A percentile compares a stretch with the other conserved stretches of the same genome.
phyloP scores from a whole-genome alignment of 2,329 filamentous ascomycete genomes.

The Nigrospora sphaerica region DNA sequence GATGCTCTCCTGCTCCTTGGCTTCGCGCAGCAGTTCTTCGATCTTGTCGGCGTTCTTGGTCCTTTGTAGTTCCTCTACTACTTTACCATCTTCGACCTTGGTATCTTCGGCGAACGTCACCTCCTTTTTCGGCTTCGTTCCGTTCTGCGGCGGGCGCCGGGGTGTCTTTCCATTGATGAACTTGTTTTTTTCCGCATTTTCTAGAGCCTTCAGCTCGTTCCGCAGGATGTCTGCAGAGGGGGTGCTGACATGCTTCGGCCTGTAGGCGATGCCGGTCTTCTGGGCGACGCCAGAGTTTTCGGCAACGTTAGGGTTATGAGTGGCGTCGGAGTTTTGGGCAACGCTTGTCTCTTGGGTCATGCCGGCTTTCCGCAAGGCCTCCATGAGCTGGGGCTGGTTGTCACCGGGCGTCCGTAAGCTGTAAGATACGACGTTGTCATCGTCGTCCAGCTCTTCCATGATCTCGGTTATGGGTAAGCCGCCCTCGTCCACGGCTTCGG shows the following conservation, averaged over 20 bases:
- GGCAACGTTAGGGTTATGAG: constrained; percentile 1
- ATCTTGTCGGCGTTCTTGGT: constrained; percentile 39
- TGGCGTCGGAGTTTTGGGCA: constrained; percentile 15
- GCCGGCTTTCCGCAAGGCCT: constrained; percentile 72
- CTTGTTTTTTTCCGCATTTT: background rate
- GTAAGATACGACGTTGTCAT: constrained; percentile 73
- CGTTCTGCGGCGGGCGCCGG: background rate
- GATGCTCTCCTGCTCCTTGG: constrained; percentile 45
- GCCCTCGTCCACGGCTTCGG: constrained; percentile 58
- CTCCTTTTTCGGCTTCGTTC: constrained; percentile 35
- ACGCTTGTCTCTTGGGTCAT: constrained; percentile 34
- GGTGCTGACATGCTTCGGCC: background rate
- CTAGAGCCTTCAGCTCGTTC: background rate
- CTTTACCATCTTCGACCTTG: constrained; percentile 27
- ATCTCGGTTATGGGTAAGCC: constrained; percentile 83
- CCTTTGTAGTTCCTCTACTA: constrained; percentile 20
- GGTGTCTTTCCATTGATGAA: background rate
- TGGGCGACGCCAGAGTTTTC: background rate
- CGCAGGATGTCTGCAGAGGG: background rate
- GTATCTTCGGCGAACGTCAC: constrained; percentile 59
- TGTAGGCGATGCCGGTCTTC: too few relatives aligned
- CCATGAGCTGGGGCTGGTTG: constrained; percentile 58
- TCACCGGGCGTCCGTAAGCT: constrained; percentile 61
- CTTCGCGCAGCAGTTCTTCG: constrained; percentile 49
- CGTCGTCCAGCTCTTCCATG: constrained; percentile 82